A percentile compares a stretch with the other conserved stretches of the same genome.
Evolutionary conservation across 2,329 filamentous ascomycete genomes (phyloP).

Genomic region (Rutstroemia sp.): DNA sequence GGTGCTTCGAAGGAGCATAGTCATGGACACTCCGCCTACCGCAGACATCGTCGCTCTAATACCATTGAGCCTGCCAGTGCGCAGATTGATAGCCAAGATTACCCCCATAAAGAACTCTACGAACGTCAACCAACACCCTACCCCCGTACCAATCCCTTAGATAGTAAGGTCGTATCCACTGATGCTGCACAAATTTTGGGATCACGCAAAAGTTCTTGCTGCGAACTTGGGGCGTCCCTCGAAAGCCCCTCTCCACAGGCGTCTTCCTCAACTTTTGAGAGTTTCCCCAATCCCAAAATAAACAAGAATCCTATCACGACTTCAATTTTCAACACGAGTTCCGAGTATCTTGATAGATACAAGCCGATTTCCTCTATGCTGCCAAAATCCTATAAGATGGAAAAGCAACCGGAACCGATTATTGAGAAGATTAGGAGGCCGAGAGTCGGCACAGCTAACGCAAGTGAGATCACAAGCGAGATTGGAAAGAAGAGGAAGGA

Average conservation of each 20-base stretch:
- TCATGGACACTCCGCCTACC: neutral
- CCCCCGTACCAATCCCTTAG: slow-evolving; percentile 9
- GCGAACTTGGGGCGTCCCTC: neutral
- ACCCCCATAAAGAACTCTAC: slow-evolving; percentile 1
- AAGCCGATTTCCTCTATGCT: neutral
- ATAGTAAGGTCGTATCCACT: neutral
- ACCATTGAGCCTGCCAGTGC: slow-evolving; percentile 6
- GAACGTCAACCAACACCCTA: slow-evolving; percentile 14
- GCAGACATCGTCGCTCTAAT: slow-evolving; percentile 4
- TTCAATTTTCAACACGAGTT: neutral
- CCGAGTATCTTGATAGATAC: slow-evolving; percentile 5
- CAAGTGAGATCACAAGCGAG: neutral
- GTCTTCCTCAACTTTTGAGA: slow-evolving; percentile 1
- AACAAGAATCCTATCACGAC: neutral
- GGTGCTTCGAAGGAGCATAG: neutral
- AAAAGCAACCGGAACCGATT: slow-evolving; percentile 12
- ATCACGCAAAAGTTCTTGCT: neutral
- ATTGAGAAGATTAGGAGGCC: slow-evolving; percentile 21
- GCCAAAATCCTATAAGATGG: neutral
- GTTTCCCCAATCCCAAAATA: slow-evolving; percentile 2
- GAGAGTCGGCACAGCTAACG: slow-evolving; percentile 7
- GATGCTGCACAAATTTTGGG: neutral
- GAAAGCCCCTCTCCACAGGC: neutral
- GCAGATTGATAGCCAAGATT: slow-evolving; percentile 3
- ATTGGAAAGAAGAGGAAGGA: slow-evolving; percentile 5